Conservation (phyloP, 2,329 filamentous ascomycete species). For the Didymella lethalis region DNA sequence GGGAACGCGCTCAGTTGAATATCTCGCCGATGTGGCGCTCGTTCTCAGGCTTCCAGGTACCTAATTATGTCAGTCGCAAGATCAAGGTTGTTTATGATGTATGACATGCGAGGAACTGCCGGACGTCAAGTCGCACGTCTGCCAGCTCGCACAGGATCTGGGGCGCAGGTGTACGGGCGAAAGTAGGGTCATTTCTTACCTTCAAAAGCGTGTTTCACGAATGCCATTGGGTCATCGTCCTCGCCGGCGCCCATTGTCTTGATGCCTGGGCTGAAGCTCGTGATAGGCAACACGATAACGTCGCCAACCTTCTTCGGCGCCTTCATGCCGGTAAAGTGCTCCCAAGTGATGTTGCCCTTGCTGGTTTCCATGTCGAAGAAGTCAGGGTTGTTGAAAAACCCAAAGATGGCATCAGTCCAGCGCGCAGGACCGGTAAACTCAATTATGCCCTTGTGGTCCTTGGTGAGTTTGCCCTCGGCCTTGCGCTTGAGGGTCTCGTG, state of each 20-base stretch:
- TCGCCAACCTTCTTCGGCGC: constrained; percentile 87
- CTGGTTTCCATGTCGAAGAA: constrained; percentile 83
- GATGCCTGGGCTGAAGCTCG: constrained; percentile 94
- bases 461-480: constrained; percentile 68
- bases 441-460: constrained; percentile 77
- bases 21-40: constrained; percentile 48
- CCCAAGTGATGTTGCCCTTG: constrained; percentile 78
- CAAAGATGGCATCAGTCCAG: constrained; percentile 93
- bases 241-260: constrained; percentile 91
- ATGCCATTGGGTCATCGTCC: constrained; percentile 91
- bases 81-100: constrained; percentile 1
- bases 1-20: constrained; percentile 32
- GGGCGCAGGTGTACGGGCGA: constrained; percentile 10
- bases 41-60: constrained; percentile 49
- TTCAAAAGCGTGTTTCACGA: constrained; percentile 96
- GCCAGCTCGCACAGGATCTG: background rate
- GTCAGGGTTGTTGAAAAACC: constrained; percentile 89
- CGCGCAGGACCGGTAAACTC: constrained; percentile 94
- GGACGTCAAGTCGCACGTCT: constrained; percentile 4
- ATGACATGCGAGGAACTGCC: constrained; percentile 7
- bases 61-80: constrained; percentile 39
- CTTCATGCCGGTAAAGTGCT: constrained; percentile 88
- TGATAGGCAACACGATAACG: constrained; percentile 92
- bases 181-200: constrained; percentile 63
- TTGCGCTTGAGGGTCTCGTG: constrained; percentile 80